A percentile compares a stretch with the other conserved stretches of the same genome.
phyloP scores from a whole-genome alignment of 805 yeast species.

The Suhomyces pyralidae region DNA sequence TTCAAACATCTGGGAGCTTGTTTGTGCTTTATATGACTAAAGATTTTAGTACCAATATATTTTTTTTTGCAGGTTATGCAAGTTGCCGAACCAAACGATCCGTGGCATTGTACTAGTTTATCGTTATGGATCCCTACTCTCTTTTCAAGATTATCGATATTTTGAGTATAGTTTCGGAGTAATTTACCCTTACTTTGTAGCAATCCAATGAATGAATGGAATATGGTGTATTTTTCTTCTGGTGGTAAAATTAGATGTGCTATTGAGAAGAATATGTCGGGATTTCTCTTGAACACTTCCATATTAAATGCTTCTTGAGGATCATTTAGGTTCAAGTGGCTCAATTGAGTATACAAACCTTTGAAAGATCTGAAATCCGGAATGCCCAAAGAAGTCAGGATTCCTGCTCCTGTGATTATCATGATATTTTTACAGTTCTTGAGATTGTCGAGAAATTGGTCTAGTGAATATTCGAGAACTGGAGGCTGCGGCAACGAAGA shows the following conservation, averaged over 20 bases:
- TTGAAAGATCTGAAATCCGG: slow-evolving; percentile 91
- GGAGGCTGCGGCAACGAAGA: not conserved
- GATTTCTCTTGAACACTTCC: slow-evolving; percentile 68
- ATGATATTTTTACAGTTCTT: slow-evolving; percentile 45
- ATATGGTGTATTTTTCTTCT: slow-evolving; percentile 30
- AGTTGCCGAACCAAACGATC: slow-evolving; percentile 66
- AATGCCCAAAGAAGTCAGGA: slow-evolving; percentile 83
- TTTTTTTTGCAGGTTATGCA: slow-evolving; percentile 74
- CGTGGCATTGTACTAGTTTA: slow-evolving; percentile 76
- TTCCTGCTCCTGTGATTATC: slow-evolving; percentile 91
- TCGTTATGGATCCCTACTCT: slow-evolving; percentile 53
- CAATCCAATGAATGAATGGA: slow-evolving; percentile 37
- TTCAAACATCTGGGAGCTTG: slow-evolving; percentile 54
- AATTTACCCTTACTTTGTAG: slow-evolving; percentile 37
- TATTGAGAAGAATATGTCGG: slow-evolving; percentile 77
- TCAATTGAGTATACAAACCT: slow-evolving; percentile 74
- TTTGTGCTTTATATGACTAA: slow-evolving; percentile 47
- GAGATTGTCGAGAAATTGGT: slow-evolving; percentile 14
- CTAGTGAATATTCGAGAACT: slow-evolving; percentile 8
- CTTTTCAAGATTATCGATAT: slow-evolving; percentile 44
- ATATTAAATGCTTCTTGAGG: slow-evolving; percentile 90
- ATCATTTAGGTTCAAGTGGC: slow-evolving; percentile 67
- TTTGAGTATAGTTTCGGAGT: slow-evolving; percentile 43
- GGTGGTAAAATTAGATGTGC: slow-evolving; percentile 81
- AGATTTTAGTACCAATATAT: slow-evolving; percentile 44